A percentile compares a stretch with the other conserved stretches of the same genome.
Conservation (phyloP, 2,329 filamentous ascomycete genomes). For the Lasiodiplodia citricola region DNA sequence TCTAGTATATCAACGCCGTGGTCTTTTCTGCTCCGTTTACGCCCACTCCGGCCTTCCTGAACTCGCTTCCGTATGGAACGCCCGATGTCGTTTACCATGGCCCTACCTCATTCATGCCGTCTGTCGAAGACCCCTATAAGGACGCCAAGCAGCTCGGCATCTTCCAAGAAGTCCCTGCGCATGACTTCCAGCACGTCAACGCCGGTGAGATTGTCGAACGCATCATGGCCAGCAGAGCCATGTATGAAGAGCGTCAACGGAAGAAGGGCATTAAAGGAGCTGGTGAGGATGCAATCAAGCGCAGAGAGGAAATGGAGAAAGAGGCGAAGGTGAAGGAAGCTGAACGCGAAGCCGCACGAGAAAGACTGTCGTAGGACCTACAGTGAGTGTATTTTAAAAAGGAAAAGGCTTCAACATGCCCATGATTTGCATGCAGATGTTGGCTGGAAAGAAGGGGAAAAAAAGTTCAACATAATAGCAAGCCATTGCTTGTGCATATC, state of each 20-base stretch:
- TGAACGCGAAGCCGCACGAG: conserved; percentile 19
- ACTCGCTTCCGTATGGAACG: conserved; percentile 68
- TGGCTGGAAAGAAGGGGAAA: not conserved
- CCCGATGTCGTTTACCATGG: conserved; percentile 91
- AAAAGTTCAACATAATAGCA: conserved; percentile 25
- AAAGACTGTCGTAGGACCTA: conserved; percentile 2
- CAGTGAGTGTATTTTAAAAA: not conserved
- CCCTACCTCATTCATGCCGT: conserved; percentile 87
- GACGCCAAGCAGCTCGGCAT: conserved; percentile 83
- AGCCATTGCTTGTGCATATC: conserved; percentile 1
- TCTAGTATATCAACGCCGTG: conserved; percentile 82
- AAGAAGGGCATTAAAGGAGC: conserved; percentile 87
- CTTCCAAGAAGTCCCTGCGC: conserved; percentile 76
- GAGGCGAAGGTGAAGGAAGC: conserved; percentile 32
- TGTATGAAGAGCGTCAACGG: conserved; percentile 90
- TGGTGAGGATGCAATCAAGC: conserved; percentile 63
- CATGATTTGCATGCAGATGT: not conserved
- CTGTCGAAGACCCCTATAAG: conserved; percentile 66
- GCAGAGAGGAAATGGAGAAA: conserved; percentile 45
- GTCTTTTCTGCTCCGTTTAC: conserved; percentile 90
- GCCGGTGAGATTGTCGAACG: conserved; percentile 89
- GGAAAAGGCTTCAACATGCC: conserved; percentile 17
- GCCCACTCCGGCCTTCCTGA: conserved; percentile 79
- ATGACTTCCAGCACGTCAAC: conserved; percentile 86
- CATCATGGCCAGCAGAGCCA: conserved; percentile 83